These are phyloP conservation scores for Leptomonas pyrrhocoris DNA, from an alignment of 208 protist genomes.

Conservation along the genomic window DNA sequence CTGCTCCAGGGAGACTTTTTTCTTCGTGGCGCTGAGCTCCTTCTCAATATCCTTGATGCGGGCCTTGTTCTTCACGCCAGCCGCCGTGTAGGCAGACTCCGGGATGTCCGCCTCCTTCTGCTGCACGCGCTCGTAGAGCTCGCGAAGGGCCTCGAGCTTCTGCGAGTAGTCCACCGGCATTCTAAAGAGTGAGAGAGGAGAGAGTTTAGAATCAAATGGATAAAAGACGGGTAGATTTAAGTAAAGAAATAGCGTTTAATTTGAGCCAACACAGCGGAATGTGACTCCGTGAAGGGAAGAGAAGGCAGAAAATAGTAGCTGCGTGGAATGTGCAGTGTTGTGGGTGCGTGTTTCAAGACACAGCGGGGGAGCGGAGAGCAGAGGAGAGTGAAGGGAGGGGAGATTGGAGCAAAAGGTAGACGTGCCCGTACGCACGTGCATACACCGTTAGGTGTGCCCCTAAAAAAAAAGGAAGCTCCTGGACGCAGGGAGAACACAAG, in stretches of 20 bases:
- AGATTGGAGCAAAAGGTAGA: too few species aligned
- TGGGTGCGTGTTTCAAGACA: too few species aligned
- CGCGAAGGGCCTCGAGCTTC: conserved; percentile 61
- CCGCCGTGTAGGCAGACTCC: conserved; percentile 45
- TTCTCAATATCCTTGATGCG: conserved; percentile 93
- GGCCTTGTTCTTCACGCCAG: conserved; percentile 73
- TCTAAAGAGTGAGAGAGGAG: background rate
- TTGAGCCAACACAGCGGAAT: too few species aligned
- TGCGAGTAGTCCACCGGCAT: conserved; percentile 37
- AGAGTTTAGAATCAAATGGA: too few species aligned
- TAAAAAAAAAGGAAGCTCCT: background rate
- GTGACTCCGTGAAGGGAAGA: too few species aligned
- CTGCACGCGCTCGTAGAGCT: conserved; percentile 66
- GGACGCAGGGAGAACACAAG: too few species aligned
- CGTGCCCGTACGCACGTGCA: too few species aligned
- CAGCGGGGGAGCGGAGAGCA: background rate
- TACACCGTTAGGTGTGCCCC: too few species aligned
- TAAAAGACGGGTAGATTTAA: too few species aligned
- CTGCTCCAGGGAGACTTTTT: conserved; percentile 58
- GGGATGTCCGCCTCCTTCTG: conserved; percentile 60
- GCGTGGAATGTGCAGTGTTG: too few species aligned
- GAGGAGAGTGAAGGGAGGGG: conserved; percentile 1
- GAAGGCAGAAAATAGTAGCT: too few species aligned
- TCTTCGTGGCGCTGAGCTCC: conserved; percentile 75
- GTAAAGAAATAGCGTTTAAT: too few species aligned